phyloP scores from a whole-genome alignment of 2,329 filamentous ascomycete species.

The Domatiomyces catenatus region DNA sequence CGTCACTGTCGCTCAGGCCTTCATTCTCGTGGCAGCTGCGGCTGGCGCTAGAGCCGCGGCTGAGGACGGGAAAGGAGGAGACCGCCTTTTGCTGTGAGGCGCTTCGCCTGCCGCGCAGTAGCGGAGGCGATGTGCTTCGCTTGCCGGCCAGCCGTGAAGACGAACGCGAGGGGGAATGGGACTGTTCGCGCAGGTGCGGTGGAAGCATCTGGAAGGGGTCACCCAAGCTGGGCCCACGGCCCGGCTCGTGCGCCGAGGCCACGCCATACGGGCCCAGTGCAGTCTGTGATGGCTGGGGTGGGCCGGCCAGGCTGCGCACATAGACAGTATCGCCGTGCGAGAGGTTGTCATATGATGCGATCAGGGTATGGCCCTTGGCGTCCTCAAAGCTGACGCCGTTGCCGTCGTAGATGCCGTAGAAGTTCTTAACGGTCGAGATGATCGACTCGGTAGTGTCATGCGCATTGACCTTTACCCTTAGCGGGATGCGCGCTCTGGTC shows the following conservation, averaged over 20 bases:
- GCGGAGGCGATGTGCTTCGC: constrained; percentile 62
- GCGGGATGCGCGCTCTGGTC: constrained; percentile 45
- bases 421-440: constrained; percentile 96
- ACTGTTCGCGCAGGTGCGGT: constrained; percentile 40
- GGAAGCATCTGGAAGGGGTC: constrained; percentile 51
- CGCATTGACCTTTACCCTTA: constrained; percentile 70
- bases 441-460: constrained; percentile 97
- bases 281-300: constrained; percentile 35
- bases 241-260: constrained; percentile 36
- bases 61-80: constrained; percentile 45
- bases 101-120: constrained; percentile 58
- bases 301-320: constrained; percentile 60
- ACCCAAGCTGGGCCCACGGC: constrained; percentile 41
- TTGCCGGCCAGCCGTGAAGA: constrained; percentile 55
- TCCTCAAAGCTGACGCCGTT: constrained; percentile 93
- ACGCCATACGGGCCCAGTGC: constrained; percentile 31
- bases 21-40: constrained; percentile 54
- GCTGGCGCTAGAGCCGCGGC: constrained; percentile 45
- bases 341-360: constrained; percentile 93
- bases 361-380: constrained; percentile 72
- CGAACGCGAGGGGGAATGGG: constrained; percentile 50
- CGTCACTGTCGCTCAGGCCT: constrained; percentile 78
- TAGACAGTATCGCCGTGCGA: constrained; percentile 83
- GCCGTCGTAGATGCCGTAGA: constrained; percentile 85
- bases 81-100: constrained; percentile 60